phyloP scores from a whole-genome alignment of 1,284 basidiomycete species.

The Pisolithus thermaeus region DNA sequence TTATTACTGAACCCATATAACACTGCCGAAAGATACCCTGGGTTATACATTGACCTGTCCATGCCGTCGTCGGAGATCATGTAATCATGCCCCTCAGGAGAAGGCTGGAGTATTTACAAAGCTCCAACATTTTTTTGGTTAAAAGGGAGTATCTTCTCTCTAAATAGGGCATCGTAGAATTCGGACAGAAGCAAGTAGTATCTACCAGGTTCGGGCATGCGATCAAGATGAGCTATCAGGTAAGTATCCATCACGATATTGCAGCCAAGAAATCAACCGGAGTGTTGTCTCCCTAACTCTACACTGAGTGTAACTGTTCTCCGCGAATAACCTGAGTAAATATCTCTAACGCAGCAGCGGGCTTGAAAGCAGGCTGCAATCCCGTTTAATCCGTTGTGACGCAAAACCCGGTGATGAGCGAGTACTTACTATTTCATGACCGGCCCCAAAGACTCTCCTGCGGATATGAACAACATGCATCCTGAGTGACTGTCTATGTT shows the following conservation, averaged over 20 bases:
- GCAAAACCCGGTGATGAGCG: not conserved
- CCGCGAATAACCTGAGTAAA: slow-evolving; percentile 49
- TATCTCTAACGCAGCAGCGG: slow-evolving; percentile 48
- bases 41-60: too few relatives aligned
- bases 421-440: slow-evolving; percentile 53
- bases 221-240: too few relatives aligned
- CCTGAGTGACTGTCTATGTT: not conserved
- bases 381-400: not conserved
- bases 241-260: too few relatives aligned
- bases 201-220: too few relatives aligned
- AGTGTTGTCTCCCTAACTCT: not conserved
- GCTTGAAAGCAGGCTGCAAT: slow-evolving; percentile 51
- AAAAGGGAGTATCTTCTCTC: too few relatives aligned
- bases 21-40: not conserved
- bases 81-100: too few relatives aligned
- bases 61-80: too few relatives aligned
- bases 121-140: too few relatives aligned
- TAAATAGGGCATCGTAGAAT: too few relatives aligned
- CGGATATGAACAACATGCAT: not conserved
- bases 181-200: too few relatives aligned
- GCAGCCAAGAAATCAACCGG: not conserved
- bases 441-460: slow-evolving; percentile 48
- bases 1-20: not conserved
- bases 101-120: too few relatives aligned
- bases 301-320: slow-evolving; percentile 50